Conservation (phyloP, 257 asterid genomes). For the Ehretia macrophylla region DNA sequence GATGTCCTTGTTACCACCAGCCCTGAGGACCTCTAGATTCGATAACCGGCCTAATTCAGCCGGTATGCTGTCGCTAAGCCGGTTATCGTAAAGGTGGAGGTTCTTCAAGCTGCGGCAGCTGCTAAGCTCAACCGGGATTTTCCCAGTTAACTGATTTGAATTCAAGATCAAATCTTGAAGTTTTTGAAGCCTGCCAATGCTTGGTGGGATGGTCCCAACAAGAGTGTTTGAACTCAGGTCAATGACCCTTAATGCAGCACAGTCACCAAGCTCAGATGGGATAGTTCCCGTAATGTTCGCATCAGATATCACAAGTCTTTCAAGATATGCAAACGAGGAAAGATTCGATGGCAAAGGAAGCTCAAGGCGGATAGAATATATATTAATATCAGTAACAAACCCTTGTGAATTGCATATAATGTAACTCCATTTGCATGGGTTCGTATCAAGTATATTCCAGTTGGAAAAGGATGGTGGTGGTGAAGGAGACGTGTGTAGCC, state of each 20-base stretch:
- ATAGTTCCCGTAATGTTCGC: constrained; percentile 41
- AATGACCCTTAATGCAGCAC: constrained; percentile 24
- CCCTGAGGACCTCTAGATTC: constrained; percentile 33
- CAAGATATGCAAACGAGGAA: constrained; percentile 22
- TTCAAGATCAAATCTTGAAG: constrained; percentile 35
- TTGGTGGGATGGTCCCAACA: constrained; percentile 29
- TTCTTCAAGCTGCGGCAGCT: constrained; percentile 24
- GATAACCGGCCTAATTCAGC: constrained; percentile 26
- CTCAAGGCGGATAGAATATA: constrained; percentile 29
- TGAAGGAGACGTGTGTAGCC: constrained; percentile 27
- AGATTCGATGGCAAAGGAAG: constrained; percentile 35
- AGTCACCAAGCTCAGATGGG: constrained; percentile 31
- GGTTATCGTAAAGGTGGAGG: constrained; percentile 33
- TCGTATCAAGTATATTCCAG: constrained; percentile 26
- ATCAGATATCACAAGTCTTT: constrained; percentile 33
- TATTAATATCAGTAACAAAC: constrained; percentile 28
- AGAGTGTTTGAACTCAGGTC: constrained; percentile 36
- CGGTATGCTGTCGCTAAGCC: constrained; percentile 31
- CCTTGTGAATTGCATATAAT: constrained; percentile 35
- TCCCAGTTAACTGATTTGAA: constrained; percentile 41
- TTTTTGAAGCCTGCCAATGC: constrained; percentile 31
- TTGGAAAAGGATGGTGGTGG: constrained; percentile 18
- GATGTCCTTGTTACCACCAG: constrained; percentile 40
- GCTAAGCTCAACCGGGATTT: constrained; percentile 35
- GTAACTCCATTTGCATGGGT: constrained; percentile 39